Evolutionary conservation across 169 alveolate genomes (phyloP), one percentile per base, ranked within the genome.

Genomic region (Amoebophrya sp.): DNA sequence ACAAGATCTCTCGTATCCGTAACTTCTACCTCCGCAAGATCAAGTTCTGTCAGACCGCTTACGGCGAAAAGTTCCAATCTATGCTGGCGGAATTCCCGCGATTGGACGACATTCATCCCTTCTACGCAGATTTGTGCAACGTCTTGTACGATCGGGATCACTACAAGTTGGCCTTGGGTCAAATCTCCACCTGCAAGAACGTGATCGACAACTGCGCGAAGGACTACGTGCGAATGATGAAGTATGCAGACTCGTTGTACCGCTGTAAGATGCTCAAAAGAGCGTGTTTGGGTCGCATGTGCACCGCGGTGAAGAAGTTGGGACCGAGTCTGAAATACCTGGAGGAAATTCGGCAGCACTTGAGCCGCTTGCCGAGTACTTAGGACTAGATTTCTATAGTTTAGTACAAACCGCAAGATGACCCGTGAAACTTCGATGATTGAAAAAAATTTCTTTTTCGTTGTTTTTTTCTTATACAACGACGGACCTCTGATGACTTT

Each of bases 1-100:
- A 97, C 96, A 98, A 98, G 95, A 98, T 99, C 53, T 95, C 99
- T n/a, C 95, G 99, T 40, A 99, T 99, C 77, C 95, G 99, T 89
- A 98, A 97, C 94, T 99, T 99, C 96, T 99, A 99, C 94, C 98
- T 99, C 99, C 97, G 99, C 90, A 99, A 99, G 95, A 99, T 98
- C 65, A 34, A 98, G 95, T 98, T 97, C 94, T 98, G 99, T 91
- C 98, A 98, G 95, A 98, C 97, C 93, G 95, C 98, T 40, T 97
- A 97, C 89, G 95, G 94, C 41, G 99, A 99, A 92, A 98, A 99
- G 93, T 96, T 99, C 41, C 97, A 95, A 90, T 97, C 96, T 89
- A 98, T 98, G 89, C 94, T 98, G 39, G 96, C 96, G 89, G 98
- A 97, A 89, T 98, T 99, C 95, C 99, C 99, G 29, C 98, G 98